phyloP scores from a whole-genome alignment of 2,329 filamentous ascomycete species.

The Penicillium concentricum region DNA sequence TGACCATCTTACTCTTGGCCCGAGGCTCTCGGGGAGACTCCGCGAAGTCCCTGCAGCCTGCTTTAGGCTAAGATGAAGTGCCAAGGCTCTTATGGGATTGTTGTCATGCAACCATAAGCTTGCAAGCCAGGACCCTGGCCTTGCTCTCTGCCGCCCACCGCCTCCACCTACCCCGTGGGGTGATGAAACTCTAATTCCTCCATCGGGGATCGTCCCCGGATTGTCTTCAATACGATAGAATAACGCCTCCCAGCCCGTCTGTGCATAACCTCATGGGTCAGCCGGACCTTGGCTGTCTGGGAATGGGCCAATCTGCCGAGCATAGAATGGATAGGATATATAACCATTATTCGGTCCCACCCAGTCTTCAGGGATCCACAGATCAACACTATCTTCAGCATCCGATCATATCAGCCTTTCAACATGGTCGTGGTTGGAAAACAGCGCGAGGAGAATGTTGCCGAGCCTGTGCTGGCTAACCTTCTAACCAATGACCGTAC shows the following conservation, averaged over 20 bases:
- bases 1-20: slow-evolving; percentile 1
- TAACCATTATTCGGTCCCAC: slow-evolving; percentile 3
- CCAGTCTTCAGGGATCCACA: slow-evolving; percentile 1
- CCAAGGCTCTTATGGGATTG: slow-evolving; percentile 8
- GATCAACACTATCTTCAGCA: slow-evolving; percentile 6
- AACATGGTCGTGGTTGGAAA: slow-evolving; percentile 24
- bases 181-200: slow-evolving; percentile 7
- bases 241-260: not conserved
- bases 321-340: slow-evolving; percentile 1
- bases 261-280: not conserved
- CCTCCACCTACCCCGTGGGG: slow-evolving; percentile 11
- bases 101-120: not conserved
- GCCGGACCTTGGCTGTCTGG: not conserved
- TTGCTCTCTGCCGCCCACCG: not conserved
- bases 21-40: slow-evolving; percentile 14
- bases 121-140: not conserved
- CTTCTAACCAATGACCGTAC: slow-evolving; percentile 36
- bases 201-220: slow-evolving; percentile 12
- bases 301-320: not conserved
- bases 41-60: slow-evolving; percentile 8
- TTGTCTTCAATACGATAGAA: not conserved
- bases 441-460: slow-evolving; percentile 25
- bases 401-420: slow-evolving; percentile 1
- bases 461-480: slow-evolving; percentile 23
- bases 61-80: slow-evolving; percentile 2